Evolutionary conservation across 257 asterid species (phyloP), one percentile per base, ranked within the genome.

Genomic region (Solanum pimpinellifolium): DNA sequence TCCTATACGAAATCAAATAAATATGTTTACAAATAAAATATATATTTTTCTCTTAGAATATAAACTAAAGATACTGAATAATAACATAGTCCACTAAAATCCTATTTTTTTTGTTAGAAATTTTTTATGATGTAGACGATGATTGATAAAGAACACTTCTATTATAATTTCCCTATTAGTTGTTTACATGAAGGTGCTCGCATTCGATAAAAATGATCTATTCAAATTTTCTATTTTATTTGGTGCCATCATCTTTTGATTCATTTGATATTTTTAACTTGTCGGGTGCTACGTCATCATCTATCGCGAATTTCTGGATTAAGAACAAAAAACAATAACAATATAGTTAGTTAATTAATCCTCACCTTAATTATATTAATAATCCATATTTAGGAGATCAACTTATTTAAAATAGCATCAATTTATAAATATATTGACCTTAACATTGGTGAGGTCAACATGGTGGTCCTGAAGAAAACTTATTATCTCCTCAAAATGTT

Each of bases 381-480:
- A 20, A 44, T 77, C 37, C 11, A 25, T 13, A 76, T 3, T 13
- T 44, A 14, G 25, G 4, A 29, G 11, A 80, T 47, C 60, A 80
- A 80, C 42, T 15, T 47, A 47, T 27, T 46, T 47, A 80, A 80
- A 14, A 9, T 47, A 29, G 42, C 29, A 86, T 11, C 8, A 33
- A 49, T 31, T 20, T 18, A 9, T 39, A 23, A 18, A 21, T 13
- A 3, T 59, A 29, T 21, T 2, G 52, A 88, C 90, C 88, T 88
- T 78, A 29, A 88, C 88, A 77, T 41, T 85, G 44, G 39, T 76
- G 56, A 86, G 23, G 49, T 85, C 86, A n/a, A 78, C 83, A 27
- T 69, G 83, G 33, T 85, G 88, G 25, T 88, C 66, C 83, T 47
- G 68, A 35, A 88, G 86, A 85, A 88, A 88, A 23, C 62, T 60